A percentile compares a stretch with the other conserved stretches of the same genome.
Conservation (phyloP, 768 basidiomycete species). For the Xerocomellus dryophilus region DNA sequence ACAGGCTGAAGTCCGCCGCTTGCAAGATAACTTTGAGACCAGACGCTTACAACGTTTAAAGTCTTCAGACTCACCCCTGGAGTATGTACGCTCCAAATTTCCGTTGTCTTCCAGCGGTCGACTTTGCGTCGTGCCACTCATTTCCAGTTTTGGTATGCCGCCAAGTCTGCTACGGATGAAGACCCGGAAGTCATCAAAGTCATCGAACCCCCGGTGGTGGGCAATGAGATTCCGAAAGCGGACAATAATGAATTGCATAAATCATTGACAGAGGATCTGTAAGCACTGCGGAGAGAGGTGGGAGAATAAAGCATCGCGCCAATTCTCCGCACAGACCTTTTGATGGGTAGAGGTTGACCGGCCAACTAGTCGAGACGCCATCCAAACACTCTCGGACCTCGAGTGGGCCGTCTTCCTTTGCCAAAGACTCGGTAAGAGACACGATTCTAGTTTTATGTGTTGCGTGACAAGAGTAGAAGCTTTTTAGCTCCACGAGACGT, state of each 20-base stretch:
- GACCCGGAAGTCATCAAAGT: constrained; percentile 63
- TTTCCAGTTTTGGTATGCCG: constrained; percentile 35
- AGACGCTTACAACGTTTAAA: constrained; percentile 58
- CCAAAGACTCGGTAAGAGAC: constrained; percentile 46
- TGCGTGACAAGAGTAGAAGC: constrained; percentile 24
- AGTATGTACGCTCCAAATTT: constrained; percentile 51
- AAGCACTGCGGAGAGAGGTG: constrained; percentile 65
- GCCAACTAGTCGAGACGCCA: constrained; percentile 29
- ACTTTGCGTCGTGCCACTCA: constrained; percentile 10
- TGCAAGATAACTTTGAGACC: constrained; percentile 62
- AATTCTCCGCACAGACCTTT: neutral
- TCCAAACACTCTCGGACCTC: constrained; percentile 42
- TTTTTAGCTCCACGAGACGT: constrained; percentile 30
- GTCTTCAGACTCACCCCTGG: constrained; percentile 62
- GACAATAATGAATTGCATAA: constrained; percentile 81
- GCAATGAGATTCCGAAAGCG: constrained; percentile 78
- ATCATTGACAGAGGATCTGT: constrained; percentile 70
- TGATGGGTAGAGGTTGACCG: constrained; percentile 1
- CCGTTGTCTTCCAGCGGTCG: too few species aligned
- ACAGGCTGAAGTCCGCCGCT: constrained; percentile 59
- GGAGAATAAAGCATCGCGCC: constrained; percentile 64
- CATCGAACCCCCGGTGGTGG: constrained; percentile 80
- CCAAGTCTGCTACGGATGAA: constrained; percentile 37
- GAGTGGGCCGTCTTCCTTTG: constrained; percentile 43
- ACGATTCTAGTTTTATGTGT: constrained; percentile 26